phyloP scores from a whole-genome alignment of 1,284 basidiomycete genomes.

The Wolfiporia cocos region DNA sequence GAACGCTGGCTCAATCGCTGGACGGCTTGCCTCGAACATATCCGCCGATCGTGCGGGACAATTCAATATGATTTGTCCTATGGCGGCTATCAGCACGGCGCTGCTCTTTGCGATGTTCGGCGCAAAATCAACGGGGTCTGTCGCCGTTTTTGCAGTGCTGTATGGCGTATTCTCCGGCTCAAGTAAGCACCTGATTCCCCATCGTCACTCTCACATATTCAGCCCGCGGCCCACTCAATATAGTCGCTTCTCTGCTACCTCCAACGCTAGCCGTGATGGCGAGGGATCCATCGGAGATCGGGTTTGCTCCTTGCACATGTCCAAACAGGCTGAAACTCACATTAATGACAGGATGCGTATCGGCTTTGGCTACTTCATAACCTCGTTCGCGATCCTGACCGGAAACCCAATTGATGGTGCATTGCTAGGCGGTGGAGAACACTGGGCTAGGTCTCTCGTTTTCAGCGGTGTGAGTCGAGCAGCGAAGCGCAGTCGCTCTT shows the following conservation, averaged over 20 bases:
- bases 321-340: too few species aligned
- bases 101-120: constrained; percentile 18
- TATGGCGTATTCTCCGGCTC: constrained; percentile 20
- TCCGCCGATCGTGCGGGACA: constrained; percentile 13
- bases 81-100: constrained; percentile 5
- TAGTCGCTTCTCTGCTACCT: too few species aligned
- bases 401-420: background rate
- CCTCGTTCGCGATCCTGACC: background rate
- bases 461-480: background rate
- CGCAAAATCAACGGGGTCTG: constrained; percentile 7
- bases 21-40: constrained; percentile 10
- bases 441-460: background rate
- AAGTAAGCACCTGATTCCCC: too few species aligned
- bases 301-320: too few species aligned
- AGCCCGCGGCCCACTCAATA: too few species aligned
- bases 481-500: background rate
- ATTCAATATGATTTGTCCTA: constrained; percentile 14
- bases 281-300: too few species aligned
- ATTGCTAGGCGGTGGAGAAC: background rate
- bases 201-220: too few species aligned
- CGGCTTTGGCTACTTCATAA: background rate
- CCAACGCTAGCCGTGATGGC: too few species aligned
- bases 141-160: constrained; percentile 14
- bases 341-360: background rate
- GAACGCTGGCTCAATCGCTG: background rate